Conservation (phyloP, 768 basidiomycete species). For the Podaxis sp. region DNA sequence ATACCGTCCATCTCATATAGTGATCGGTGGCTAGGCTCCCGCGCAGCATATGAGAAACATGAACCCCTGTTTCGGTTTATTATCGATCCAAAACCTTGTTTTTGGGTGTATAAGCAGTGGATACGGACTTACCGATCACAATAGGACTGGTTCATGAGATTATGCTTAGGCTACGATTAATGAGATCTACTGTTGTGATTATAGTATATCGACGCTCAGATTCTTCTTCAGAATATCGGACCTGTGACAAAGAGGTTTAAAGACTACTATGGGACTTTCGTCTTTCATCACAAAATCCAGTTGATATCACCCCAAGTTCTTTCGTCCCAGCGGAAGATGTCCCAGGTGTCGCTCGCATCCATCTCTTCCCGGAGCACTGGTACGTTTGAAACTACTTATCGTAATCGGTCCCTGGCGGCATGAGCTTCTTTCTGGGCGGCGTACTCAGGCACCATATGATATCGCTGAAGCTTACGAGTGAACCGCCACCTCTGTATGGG, state of each 20-base stretch:
- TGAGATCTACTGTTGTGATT: background rate
- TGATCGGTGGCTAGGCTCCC: background rate
- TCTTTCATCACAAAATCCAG: background rate
- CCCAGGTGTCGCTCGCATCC: background rate
- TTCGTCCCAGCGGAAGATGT: background rate
- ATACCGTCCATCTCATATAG: background rate
- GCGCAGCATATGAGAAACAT: background rate
- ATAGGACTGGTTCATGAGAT: background rate
- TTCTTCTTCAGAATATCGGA: background rate
- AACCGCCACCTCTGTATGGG: background rate
- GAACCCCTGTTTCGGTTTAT: slow-evolving; percentile 2
- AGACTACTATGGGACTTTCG: background rate
- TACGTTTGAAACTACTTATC: background rate
- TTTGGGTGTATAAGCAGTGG: background rate
- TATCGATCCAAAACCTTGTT: background rate
- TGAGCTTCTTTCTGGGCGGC: background rate
- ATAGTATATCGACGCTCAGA: background rate
- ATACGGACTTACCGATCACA: background rate
- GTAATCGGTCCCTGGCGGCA: background rate
- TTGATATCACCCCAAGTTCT: background rate
- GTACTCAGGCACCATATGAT: background rate
- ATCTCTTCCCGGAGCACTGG: background rate
- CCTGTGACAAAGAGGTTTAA: background rate
- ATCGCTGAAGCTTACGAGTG: background rate
- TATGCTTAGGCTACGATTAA: background rate